Conservation (phyloP, 2,329 filamentous ascomycete genomes). For the Endoconidiophora laricicola region DNA sequence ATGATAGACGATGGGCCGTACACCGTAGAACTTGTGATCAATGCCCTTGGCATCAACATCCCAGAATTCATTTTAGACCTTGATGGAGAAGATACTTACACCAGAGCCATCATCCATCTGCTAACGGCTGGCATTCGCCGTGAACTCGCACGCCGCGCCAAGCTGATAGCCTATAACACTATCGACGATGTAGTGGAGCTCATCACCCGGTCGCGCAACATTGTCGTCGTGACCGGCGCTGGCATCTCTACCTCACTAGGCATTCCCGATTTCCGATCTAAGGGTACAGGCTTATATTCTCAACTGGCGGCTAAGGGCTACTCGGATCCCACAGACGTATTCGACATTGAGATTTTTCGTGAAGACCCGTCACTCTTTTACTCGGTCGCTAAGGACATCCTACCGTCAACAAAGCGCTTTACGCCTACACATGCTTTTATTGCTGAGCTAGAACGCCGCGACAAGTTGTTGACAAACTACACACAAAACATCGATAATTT, state of each 20-base stretch:
- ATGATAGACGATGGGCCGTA: constrained; percentile 2
- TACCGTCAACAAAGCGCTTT: constrained; percentile 63
- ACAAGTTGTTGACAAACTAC: constrained; percentile 88
- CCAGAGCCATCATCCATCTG: constrained; percentile 22
- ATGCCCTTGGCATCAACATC: constrained; percentile 6
- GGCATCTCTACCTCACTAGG: constrained; percentile 94
- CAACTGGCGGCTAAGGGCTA: constrained; percentile 63
- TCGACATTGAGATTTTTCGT: constrained; percentile 76
- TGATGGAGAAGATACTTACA: constrained; percentile 2
- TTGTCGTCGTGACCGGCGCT: constrained; percentile 86
- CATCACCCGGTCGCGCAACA: constrained; percentile 58
- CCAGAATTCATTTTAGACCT: constrained; percentile 5
- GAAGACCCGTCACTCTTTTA: constrained; percentile 85
- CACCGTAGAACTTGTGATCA: constrained; percentile 1
- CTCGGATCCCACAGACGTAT: constrained; percentile 83
- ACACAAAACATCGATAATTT: constrained; percentile 98
- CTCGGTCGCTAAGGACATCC: constrained; percentile 74
- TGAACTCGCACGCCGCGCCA: constrained; percentile 66
- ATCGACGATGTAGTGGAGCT: constrained; percentile 74
- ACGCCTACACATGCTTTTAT: constrained; percentile 94
- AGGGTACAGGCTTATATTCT: constrained; percentile 80
- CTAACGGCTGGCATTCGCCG: constrained; percentile 63
- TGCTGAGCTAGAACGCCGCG: constrained; percentile 67
- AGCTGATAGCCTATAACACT: constrained; percentile 64
- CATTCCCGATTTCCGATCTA: constrained; percentile 92